phyloP scores from a whole-genome alignment of 2,329 filamentous ascomycete genomes.

The Beauveria scarabaeidicola region DNA sequence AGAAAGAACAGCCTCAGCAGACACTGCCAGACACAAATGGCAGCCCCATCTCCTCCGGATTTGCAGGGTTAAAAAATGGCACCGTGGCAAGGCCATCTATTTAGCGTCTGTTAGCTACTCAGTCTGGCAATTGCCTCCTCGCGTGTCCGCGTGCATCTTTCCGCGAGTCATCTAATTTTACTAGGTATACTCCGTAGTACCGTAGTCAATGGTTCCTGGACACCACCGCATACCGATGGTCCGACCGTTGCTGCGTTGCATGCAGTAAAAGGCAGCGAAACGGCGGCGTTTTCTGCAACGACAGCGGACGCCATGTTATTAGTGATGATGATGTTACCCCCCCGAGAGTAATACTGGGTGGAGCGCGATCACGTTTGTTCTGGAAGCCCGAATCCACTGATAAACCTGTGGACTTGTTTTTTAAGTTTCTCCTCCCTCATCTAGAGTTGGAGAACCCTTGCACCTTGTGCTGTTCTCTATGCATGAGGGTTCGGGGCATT shows the following conservation, averaged over 20 bases:
- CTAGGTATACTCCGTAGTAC: no score
- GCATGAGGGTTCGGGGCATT: background rate
- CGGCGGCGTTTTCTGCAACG: background rate
- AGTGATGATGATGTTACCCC: no score
- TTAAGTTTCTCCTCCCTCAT: background rate
- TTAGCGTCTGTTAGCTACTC: background rate
- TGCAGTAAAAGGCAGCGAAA: no score
- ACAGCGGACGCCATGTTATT: background rate
- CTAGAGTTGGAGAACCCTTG: background rate
- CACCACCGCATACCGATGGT: background rate
- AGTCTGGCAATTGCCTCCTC: background rate
- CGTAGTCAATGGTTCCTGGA: background rate
- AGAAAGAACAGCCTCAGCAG: no score
- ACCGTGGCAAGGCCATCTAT: no score
- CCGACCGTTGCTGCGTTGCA: background rate
- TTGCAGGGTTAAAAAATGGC: no score
- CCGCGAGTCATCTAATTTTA: background rate
- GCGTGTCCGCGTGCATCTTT: background rate
- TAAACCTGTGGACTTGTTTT: background rate
- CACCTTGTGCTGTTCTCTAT: background rate
- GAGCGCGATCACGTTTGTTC: background rate
- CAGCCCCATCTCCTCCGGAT: no score
- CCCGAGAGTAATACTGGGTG: background rate
- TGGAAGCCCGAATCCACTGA: conserved; percentile 4
- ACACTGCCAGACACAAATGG: no score